Percentiles rank a stretch among this genome's conserved stretches.
phyloP scores from a whole-genome alignment of 371 early-diverging fungal species.

The Saksenaea oblongispora region DNA sequence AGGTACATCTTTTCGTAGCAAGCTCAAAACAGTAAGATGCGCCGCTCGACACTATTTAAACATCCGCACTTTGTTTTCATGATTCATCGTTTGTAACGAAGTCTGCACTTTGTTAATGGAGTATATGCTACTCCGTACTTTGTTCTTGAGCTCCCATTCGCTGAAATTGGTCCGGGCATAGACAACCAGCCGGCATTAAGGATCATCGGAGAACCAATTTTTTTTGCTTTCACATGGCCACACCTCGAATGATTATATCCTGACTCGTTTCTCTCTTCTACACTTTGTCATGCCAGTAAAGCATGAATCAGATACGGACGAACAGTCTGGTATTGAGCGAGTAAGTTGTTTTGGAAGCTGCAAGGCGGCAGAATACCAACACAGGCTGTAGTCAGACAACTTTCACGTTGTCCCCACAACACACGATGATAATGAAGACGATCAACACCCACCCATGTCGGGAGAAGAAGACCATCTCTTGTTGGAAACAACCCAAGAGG shows the following conservation, averaged over 20 bases:
- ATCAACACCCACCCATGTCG: background rate
- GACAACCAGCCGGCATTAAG: background rate
- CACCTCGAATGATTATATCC: background rate
- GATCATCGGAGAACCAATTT: background rate
- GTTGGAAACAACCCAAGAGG: background rate
- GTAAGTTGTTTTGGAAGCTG: background rate
- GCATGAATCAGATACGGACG: background rate
- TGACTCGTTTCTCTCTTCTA: background rate
- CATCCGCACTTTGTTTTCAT: too few relatives aligned
- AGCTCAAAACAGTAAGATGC: too few relatives aligned
- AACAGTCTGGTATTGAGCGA: background rate
- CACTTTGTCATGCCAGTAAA: background rate
- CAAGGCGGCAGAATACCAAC: background rate
- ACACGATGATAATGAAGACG: constrained; percentile 3
- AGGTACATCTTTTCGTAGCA: too few relatives aligned
- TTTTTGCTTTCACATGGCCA: background rate
- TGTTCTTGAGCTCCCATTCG: too few relatives aligned
- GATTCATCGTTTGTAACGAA: too few relatives aligned
- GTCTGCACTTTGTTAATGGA: too few relatives aligned
- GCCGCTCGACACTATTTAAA: too few relatives aligned
- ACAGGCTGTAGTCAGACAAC: constrained; percentile 9
- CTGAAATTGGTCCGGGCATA: too few relatives aligned
- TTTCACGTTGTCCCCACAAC: constrained; percentile 26
- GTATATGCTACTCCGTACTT: too few relatives aligned
- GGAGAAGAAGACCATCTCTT: constrained; percentile 1